A percentile compares a stretch with the other conserved stretches of the same genome.
Evolutionary conservation across 148 eudicot species (phyloP).

Genomic region (Euryodendron excelsum): DNA sequence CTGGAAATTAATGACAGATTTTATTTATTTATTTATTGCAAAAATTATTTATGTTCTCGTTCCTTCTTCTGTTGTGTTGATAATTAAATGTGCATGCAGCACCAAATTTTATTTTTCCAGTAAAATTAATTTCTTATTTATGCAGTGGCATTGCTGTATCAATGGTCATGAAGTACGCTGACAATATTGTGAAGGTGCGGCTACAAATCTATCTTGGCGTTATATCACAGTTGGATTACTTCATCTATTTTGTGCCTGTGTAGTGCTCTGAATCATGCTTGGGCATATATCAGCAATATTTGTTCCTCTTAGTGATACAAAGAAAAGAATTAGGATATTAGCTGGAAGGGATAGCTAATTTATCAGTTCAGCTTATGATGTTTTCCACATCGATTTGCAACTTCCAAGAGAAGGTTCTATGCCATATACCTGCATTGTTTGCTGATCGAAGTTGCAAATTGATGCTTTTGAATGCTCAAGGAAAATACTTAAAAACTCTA

Average conservation of each 20-base stretch:
- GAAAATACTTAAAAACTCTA: too few species aligned
- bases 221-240: background rate
- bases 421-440: background rate
- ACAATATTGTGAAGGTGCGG: slow-evolving; percentile 95
- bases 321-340: background rate
- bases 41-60: background rate
- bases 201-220: background rate
- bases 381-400: background rate
- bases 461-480: background rate
- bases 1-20: background rate
- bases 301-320: background rate
- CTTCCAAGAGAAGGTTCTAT: background rate
- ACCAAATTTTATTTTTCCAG: background rate
- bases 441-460: background rate
- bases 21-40: background rate
- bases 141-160: slow-evolving; percentile 98
- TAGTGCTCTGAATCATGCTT: background rate
- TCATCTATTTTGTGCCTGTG: background rate
- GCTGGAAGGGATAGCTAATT: background rate
- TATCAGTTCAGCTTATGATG: background rate
- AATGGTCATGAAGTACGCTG: slow-evolving; percentile 99
- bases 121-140: slow-evolving; percentile 3
- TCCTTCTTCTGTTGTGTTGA: background rate
- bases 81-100: background rate
- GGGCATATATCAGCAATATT: background rate